Percentiles rank a stretch among this genome's conserved stretches.
Conservation (phyloP, 169 alveolate species). For the Perkinsus marinus region DNA sequence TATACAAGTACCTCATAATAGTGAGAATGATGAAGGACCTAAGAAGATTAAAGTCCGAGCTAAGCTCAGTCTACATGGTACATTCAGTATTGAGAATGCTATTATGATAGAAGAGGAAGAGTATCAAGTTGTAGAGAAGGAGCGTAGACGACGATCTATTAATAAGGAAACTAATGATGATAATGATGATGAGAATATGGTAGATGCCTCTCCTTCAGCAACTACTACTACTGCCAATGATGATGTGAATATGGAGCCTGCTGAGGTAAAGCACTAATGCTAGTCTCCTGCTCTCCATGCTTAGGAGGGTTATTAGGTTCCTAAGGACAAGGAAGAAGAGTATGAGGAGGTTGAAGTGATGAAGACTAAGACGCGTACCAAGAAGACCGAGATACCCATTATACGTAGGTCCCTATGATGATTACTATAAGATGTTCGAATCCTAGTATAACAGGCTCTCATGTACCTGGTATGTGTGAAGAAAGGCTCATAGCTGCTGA, state of each 20-base stretch:
- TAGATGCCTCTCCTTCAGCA: neutral
- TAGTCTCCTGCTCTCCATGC: too few species aligned
- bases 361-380: neutral
- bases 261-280: neutral
- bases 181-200: neutral
- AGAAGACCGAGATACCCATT: neutral
- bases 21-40: conserved; percentile 17
- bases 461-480: neutral
- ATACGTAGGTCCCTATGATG: neutral
- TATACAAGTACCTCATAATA: conserved; percentile 3
- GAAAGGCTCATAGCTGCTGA: neutral
- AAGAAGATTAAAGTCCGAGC: conserved; percentile 32
- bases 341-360: neutral
- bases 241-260: neutral
- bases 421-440: neutral
- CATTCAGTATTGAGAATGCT: conserved; percentile 20
- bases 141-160: conserved; percentile 1
- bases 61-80: conserved; percentile 27
- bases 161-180: conserved; percentile 7
- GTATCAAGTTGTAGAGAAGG: conserved; percentile 23
- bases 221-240: neutral
- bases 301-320: neutral
- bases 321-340: neutral
- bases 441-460: neutral
- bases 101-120: conserved; percentile 12